phyloP scores from a whole-genome alignment of 2,329 filamentous ascomycete genomes.

The Polychaeton citri region DNA sequence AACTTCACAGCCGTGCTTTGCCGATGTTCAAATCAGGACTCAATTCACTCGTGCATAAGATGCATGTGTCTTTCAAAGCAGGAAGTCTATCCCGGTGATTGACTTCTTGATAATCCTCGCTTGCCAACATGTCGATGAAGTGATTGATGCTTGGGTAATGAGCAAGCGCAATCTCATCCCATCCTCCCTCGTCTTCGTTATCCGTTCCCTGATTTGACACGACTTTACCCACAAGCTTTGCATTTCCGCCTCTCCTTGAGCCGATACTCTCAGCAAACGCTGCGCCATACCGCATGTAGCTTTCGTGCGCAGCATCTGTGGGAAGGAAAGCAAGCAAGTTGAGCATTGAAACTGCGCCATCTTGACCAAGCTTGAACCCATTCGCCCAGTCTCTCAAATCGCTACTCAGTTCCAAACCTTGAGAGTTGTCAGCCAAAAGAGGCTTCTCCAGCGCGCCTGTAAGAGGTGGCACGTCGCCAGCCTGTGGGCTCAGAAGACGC shows the following conservation, averaged over 20 bases:
- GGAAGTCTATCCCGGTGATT: constrained; percentile 41
- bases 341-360: constrained; percentile 46
- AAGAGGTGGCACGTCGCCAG: constrained; percentile 21
- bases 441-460: constrained; percentile 20
- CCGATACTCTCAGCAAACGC: constrained; percentile 39
- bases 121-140: constrained; percentile 48
- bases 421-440: constrained; percentile 22
- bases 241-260: constrained; percentile 38
- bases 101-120: constrained; percentile 45
- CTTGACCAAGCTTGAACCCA: constrained; percentile 19
- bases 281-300: constrained; percentile 46
- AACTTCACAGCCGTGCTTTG: not conserved
- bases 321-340: constrained; percentile 47
- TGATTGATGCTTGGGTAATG: constrained; percentile 50
- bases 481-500: constrained; percentile 24
- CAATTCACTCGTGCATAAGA: constrained; percentile 24
- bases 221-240: constrained; percentile 50
- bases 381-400: constrained; percentile 40
- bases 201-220: constrained; percentile 22
- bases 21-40: constrained; percentile 10
- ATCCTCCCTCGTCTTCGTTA: constrained; percentile 22
- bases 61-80: constrained; percentile 22
- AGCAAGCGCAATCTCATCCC: constrained; percentile 52
- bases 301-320: constrained; percentile 32
- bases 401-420: constrained; percentile 42